Evolutionary conservation across 1,139 yeast species (phyloP).

Genomic region (Sugiyamaella japonica): DNA sequence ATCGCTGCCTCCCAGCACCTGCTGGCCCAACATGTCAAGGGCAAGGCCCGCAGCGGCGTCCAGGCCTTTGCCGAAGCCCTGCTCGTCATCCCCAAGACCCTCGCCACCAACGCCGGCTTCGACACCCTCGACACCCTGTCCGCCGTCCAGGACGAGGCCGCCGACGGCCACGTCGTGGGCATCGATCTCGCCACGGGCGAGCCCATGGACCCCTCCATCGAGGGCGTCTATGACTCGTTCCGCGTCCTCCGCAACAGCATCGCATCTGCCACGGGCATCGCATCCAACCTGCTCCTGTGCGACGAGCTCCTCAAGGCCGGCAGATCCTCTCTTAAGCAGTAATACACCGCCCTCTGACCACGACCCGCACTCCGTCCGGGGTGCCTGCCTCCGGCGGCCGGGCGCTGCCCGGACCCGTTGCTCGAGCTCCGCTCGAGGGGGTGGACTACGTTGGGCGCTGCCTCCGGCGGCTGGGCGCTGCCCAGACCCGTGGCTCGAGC

Average conservation of each 20-base stretch:
- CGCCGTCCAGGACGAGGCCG: conserved; percentile 85
- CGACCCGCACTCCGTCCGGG: neutral
- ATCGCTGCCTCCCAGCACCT: conserved; percentile 76
- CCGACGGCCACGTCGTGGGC: conserved; percentile 82
- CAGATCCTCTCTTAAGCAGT: conserved; percentile 78
- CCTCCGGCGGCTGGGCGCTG: too few species aligned
- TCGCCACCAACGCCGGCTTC: conserved; percentile 89
- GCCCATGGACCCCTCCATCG: conserved; percentile 91
- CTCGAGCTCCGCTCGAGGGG: neutral
- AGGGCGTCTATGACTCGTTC: conserved; percentile 96
- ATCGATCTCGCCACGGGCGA: conserved; percentile 90
- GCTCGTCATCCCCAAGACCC: conserved; percentile 87
- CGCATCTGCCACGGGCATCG: conserved; percentile 91
- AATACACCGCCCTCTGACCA: conserved; percentile 1
- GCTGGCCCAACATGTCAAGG: conserved; percentile 56
- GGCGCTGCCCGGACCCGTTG: conserved; percentile 1
- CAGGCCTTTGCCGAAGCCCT: conserved; percentile 93
- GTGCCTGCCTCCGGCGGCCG: conserved; percentile 1
- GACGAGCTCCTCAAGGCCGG: conserved; percentile 98
- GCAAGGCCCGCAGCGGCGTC: conserved; percentile 86
- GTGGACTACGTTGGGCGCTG: neutral
- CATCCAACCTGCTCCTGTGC: conserved; percentile 86
- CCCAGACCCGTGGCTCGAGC: too few species aligned
- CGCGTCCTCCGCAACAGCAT: conserved; percentile 91
- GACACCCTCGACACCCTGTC: conserved; percentile 90